Evolutionary conservation across 495 filamentous ascomycete genomes (phyloP), one percentile per base, ranked within the genome.

Genomic region (Penicillium taxi): DNA sequence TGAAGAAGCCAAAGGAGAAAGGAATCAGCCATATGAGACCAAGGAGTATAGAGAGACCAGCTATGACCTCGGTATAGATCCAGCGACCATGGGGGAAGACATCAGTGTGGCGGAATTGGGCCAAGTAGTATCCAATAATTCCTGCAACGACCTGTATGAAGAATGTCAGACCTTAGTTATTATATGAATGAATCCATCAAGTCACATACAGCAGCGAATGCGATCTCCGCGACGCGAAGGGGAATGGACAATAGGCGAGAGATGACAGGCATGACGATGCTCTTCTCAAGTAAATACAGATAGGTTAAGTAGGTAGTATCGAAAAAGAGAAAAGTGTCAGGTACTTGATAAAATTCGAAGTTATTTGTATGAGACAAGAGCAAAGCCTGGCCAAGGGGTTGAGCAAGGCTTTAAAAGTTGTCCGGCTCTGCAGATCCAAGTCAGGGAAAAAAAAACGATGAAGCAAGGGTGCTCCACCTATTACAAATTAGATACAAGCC

Each of bases 41-140:
- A 6, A 73, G 50, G 4, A 79, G 39, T 23, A 78, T 63, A 5
- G 70, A 72, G 32, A 79, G 24, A 5, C 54, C 72, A 11, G 75
- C 72, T n/a, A 81, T 53, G 16, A 78, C 69, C 50, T 74, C 68
- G 27, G 73, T 71, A 52, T 78, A 81, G 54, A 79, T 77, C 64
- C 71, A 74, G 28, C 74, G 64, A 9, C 59, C 61, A 20, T 70
- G 32, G 0, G 61, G 55, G 57, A 67, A 70, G 31, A 55, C 41
- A 31, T 61, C 45, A 12, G 52, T 47, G 5, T 56, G 22, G 34
- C 55, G 18, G 30, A 53, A 51, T 2, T 58, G 20, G 31, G 61
- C 49, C 28, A 80, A 68, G 46, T 74, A 77, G 41, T 69, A 46
- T 4, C 74, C 74, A 36, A 75, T 63, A 21, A 79, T 57, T 37